Evolutionary conservation across 2,329 filamentous ascomycete genomes (phyloP), one percentile per base, ranked within the genome.

Genomic region (Lachnellula hyalina): DNA sequence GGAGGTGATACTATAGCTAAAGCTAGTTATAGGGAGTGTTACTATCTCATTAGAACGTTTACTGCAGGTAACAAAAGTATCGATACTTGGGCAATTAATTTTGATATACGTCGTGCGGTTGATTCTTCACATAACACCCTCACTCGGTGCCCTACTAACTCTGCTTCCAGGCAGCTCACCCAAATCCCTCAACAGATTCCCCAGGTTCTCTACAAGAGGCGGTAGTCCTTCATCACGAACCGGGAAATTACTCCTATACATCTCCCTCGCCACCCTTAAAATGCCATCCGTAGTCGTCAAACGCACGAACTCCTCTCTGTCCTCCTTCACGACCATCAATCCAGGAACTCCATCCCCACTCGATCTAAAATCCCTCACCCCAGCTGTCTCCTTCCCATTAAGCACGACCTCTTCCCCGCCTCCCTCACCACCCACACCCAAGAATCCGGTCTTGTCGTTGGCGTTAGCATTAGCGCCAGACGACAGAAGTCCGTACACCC

Each of bases 171-270:
- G 77, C 4, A 79, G 78, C 61, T 75, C 74, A 4, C 79, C 78
- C 51, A 88, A 68, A 59, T 84, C 82, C 58, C 78, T 78, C 63
- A 89, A 79, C 61, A 89, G 70, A 46, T 82, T 77, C 46, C 83
- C 79, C 47, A 89, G 67, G 57, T 88, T 89, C 61, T 87, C 84
- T 1, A 88, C 84, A 45, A 90, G 75, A 0, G 84, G 79, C 12
- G 85, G 82, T 55, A 76, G 62, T 7, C 70, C 67, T 32, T 77
- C 75, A 32, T 73, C 69, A 0, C 70, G 71, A 1, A 68, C 71
- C 14, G 68, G 62, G 55, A 77, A 83, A 67, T 85, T 84, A 40
- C 72, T 68, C 34, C 74, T 71, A 58, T 89, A 73, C 9, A 85
- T 72, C 38, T 80, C 76, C 51, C 84, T 77, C 2, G 81, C 75